These are phyloP conservation scores for Naganishia friedmannii DNA, from an alignment of 768 basidiomycete genomes.

Conservation along the genomic window DNA sequence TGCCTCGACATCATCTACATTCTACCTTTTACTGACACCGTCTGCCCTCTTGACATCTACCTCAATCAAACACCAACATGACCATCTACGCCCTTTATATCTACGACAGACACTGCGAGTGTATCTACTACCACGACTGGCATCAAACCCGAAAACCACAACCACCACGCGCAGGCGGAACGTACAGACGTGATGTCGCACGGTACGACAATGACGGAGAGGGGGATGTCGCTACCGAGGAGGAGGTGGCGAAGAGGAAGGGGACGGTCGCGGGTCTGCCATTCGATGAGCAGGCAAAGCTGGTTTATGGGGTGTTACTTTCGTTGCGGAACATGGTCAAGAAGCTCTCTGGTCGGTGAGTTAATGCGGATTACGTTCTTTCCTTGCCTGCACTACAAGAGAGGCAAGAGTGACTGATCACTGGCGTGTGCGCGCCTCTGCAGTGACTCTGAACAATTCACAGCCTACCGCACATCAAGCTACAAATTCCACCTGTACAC, in stretches of 20 bases:
- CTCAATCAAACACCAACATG: slow-evolving; percentile 55
- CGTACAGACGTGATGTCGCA: slow-evolving; percentile 75
- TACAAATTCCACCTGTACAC: slow-evolving; percentile 94
- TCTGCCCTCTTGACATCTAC: too few species aligned
- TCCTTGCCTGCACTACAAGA: neutral
- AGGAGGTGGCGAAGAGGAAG: neutral
- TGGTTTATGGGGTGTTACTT: slow-evolving; percentile 92
- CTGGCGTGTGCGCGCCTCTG: neutral
- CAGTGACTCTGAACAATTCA: slow-evolving; percentile 81
- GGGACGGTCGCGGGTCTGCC: slow-evolving; percentile 58
- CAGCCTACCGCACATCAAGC: slow-evolving; percentile 80
- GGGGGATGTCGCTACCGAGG: neutral
- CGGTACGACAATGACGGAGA: slow-evolving; percentile 54
- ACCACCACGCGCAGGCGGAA: slow-evolving; percentile 65
- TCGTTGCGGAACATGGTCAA: slow-evolving; percentile 91
- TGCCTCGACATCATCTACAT: too few species aligned
- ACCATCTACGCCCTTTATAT: slow-evolving; percentile 91
- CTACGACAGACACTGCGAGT: slow-evolving; percentile 86
- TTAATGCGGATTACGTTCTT: slow-evolving; percentile 2
- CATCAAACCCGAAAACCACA: slow-evolving; percentile 68
- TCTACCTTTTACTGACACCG: too few species aligned
- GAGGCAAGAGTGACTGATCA: neutral
- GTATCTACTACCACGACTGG: slow-evolving; percentile 96
- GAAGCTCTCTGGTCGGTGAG: slow-evolving; percentile 82
- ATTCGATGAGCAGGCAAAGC: slow-evolving; percentile 95